Conservation (phyloP, 306 rosid species). For the Geum urbanum region DNA sequence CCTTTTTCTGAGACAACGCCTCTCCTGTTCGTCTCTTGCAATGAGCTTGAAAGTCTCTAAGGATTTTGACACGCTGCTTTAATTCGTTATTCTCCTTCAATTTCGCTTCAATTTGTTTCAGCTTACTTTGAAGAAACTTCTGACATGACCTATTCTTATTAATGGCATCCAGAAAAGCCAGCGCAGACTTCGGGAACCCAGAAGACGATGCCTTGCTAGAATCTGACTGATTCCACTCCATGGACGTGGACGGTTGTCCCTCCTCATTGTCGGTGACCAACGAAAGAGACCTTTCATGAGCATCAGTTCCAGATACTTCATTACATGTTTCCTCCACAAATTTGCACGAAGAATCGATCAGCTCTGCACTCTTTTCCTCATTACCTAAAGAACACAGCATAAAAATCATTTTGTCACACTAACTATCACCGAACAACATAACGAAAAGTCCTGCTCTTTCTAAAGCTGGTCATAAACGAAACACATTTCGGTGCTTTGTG, state of each 20-base stretch:
- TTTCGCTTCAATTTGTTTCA: conserved; percentile 65
- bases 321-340: conserved; percentile 29
- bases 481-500: no score
- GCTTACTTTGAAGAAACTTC: conserved; percentile 56
- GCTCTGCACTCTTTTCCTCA: conserved; percentile 24
- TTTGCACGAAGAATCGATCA: conserved; percentile 28
- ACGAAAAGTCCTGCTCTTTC: no score
- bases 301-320: conserved; percentile 29
- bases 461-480: no score
- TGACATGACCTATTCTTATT: conserved; percentile 72
- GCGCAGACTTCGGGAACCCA: conserved; percentile 58
- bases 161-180: conserved; percentile 61
- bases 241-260: no score
- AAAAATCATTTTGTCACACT: no score
- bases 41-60: conserved; percentile 69
- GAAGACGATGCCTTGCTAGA: conserved; percentile 35
- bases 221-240: conserved; percentile 28
- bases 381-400: no score
- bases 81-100: conserved; percentile 65
- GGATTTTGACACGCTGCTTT: conserved; percentile 57
- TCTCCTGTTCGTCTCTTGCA: conserved; percentile 63
- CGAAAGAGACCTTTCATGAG: conserved; percentile 21
- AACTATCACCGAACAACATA: no score
- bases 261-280: no score
- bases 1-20: conserved; percentile 68